Evolutionary conservation across 2,329 filamentous ascomycete species (phyloP).

Genomic region (Clonostachys rhizophaga): DNA sequence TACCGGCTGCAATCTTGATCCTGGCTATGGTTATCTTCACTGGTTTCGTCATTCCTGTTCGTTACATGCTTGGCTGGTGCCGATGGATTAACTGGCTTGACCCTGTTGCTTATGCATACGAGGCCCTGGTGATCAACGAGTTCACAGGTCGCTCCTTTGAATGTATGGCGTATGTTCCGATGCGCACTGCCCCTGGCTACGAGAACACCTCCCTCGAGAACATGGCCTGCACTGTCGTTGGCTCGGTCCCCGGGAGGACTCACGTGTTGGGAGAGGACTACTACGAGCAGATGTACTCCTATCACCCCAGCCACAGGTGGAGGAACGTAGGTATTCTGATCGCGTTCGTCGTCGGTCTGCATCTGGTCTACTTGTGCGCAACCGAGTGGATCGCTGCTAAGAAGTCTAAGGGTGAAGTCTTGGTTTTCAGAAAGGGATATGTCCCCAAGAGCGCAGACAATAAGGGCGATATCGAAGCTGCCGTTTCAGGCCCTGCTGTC

Average conservation of each 20-base stretch:
- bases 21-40: conserved; percentile 32
- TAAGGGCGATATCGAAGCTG: conserved; percentile 38
- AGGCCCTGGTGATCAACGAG: conserved; percentile 63
- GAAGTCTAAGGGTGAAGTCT: conserved; percentile 56
- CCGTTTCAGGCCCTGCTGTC: conserved; percentile 9
- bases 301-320: conserved; percentile 43
- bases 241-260: conserved; percentile 34
- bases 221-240: conserved; percentile 41
- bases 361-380: conserved; percentile 39
- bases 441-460: conserved; percentile 23
- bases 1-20: conserved; percentile 30
- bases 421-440: conserved; percentile 49
- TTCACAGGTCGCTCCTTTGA: conserved; percentile 34
- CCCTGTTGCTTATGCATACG: conserved; percentile 64
- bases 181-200: conserved; percentile 16
- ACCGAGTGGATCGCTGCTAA: conserved; percentile 41
- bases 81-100: conserved; percentile 66
- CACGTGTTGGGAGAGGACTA: conserved; percentile 42
- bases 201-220: conserved; percentile 13
- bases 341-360: conserved; percentile 42
- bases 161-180: conserved; percentile 15
- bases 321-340: conserved; percentile 53
- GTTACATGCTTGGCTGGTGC: conserved; percentile 58
- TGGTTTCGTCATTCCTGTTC: conserved; percentile 38
- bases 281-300: conserved; percentile 39